phyloP scores from a whole-genome alignment of 2,329 filamentous ascomycete species.

The Aspergillus aculeatus region DNA sequence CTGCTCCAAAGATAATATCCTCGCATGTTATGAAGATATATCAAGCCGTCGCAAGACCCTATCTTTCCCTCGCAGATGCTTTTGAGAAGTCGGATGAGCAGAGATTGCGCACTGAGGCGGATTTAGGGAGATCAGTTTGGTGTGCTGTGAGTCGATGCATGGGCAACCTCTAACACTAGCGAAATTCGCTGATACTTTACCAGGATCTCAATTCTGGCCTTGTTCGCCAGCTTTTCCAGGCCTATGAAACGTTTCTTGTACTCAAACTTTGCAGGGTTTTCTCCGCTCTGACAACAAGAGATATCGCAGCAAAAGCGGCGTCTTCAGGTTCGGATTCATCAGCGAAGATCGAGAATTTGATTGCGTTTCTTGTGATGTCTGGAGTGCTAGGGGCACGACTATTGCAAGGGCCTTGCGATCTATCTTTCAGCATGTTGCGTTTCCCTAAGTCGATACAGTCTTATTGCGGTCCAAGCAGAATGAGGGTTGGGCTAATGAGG shows the following conservation, averaged over 20 bases:
- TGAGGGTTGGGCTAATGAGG: conserved; percentile 45
- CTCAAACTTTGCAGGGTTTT: conserved; percentile 72
- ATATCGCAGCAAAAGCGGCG: conserved; percentile 40
- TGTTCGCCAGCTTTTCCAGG: conserved; percentile 65
- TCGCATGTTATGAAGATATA: conserved; percentile 56
- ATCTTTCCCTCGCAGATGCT: conserved; percentile 66
- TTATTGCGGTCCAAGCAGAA: conserved; percentile 37
- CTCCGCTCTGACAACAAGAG: conserved; percentile 57
- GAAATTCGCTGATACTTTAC: conserved; percentile 9
- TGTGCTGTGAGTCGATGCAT: conserved; percentile 46
- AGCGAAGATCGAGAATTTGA: conserved; percentile 33
- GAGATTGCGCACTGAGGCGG: conserved; percentile 63
- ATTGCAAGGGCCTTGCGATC: conserved; percentile 41
- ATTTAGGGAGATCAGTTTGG: conserved; percentile 62
- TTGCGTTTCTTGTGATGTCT: conserved; percentile 49
- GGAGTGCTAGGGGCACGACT: conserved; percentile 54
- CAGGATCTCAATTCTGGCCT: conserved; percentile 72
- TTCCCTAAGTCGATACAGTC: conserved; percentile 45
- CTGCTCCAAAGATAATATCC: conserved; percentile 58
- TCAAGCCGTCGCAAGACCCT: conserved; percentile 63
- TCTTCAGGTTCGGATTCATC: conserved; percentile 23
- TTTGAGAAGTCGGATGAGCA: conserved; percentile 63
- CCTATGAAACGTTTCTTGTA: conserved; percentile 75
- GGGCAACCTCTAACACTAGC: neutral
- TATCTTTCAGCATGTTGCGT: conserved; percentile 51